Evolutionary conservation across 345 rosid genomes (phyloP).

Genomic region (Gossypium turneri): DNA sequence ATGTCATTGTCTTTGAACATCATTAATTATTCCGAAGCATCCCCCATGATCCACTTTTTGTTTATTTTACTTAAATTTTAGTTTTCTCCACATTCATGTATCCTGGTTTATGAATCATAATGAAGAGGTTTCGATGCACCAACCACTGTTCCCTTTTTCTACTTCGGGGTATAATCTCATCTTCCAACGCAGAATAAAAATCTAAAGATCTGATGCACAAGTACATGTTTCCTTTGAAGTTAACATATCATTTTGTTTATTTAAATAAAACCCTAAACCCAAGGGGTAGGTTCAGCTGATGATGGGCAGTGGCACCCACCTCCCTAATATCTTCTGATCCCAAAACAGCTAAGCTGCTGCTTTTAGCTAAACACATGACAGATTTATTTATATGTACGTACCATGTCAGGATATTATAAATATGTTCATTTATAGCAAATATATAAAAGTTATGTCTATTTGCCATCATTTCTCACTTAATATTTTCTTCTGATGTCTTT

Average conservation of each 20-base stretch:
- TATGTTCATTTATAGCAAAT: too few species aligned
- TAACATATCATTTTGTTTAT: constrained; percentile 11
- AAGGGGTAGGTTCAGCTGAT: neutral
- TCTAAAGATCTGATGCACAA: constrained; percentile 5
- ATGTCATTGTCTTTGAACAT: neutral
- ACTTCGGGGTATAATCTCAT: neutral
- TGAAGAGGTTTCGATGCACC: constrained; percentile 2
- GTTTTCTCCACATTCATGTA: neutral
- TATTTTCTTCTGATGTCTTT: too few species aligned
- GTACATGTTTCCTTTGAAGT: constrained; percentile 10
- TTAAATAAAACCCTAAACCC: constrained; percentile 5
- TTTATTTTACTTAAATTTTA: neutral
- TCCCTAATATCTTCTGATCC: neutral
- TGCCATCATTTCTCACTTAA: too few species aligned
- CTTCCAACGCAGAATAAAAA: constrained; percentile 21
- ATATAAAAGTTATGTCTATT: neutral
- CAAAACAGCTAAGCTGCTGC: neutral
- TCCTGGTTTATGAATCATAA: neutral
- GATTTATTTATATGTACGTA: too few species aligned
- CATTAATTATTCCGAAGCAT: neutral
- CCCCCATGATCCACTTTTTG: neutral
- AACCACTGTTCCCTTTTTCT: neutral
- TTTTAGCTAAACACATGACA: neutral
- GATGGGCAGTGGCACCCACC: neutral
- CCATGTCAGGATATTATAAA: too few species aligned